Evolutionary conservation across 805 yeast genomes (phyloP).

Genomic region (Lipomyces orientalis): DNA sequence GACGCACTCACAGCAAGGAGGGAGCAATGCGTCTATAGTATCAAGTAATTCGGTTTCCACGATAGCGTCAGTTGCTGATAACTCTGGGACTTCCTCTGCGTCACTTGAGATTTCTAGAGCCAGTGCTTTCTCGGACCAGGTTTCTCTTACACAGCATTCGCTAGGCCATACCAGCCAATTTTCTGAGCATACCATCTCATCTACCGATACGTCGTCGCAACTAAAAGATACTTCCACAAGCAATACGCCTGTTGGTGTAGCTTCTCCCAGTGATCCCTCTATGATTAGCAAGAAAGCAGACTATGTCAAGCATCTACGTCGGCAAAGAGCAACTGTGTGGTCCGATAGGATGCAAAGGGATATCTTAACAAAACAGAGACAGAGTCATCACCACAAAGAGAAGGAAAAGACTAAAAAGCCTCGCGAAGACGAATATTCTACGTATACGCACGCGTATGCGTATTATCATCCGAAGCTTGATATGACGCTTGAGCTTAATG

Average conservation of each 20-base stretch:
- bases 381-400: conserved; percentile 4
- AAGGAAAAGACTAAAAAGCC: conserved; percentile 9
- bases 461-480: conserved; percentile 37
- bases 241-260: neutral
- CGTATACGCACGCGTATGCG: conserved; percentile 29
- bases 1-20: neutral
- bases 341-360: conserved; percentile 24
- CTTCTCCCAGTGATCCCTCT: neutral
- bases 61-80: neutral
- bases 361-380: conserved; percentile 10
- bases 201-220: neutral
- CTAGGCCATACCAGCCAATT: neutral
- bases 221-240: neutral
- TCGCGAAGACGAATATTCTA: conserved; percentile 16
- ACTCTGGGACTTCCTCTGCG: neutral
- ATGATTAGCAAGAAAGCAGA: conserved; percentile 16
- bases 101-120: neutral
- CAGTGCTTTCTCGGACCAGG: neutral
- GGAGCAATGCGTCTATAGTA: conserved; percentile 4
- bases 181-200: neutral
- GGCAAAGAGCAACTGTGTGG: conserved; percentile 35
- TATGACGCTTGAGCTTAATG: conserved; percentile 35
- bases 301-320: conserved; percentile 30
- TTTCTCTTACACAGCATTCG: neutral
- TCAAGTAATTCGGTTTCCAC: conserved; percentile 13